Percentiles rank a stretch among this genome's conserved stretches.
phyloP scores from a whole-genome alignment of 2,329 filamentous ascomycete genomes.

The Colletotrichum theobromicola region DNA sequence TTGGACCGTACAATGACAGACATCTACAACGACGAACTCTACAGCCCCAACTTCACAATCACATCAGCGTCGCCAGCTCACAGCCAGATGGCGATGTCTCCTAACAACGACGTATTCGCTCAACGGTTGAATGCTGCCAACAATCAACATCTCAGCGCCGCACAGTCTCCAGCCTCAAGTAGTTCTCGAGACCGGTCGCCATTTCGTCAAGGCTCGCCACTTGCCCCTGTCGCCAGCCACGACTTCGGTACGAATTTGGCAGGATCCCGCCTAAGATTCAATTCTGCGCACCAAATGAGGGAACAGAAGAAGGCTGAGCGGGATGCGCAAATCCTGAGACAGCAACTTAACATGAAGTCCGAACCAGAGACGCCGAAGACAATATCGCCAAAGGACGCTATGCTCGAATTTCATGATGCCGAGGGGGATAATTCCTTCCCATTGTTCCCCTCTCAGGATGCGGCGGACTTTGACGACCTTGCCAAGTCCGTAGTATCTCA shows the following conservation, averaged over 20 bases:
- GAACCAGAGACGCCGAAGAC: slow-evolving; percentile 71
- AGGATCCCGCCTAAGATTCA: slow-evolving; percentile 37
- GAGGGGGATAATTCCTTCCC: slow-evolving; percentile 75
- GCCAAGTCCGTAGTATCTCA: slow-evolving; percentile 25
- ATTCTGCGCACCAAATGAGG: slow-evolving; percentile 63
- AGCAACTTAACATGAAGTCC: slow-evolving; percentile 44
- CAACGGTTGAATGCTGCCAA: slow-evolving; percentile 82
- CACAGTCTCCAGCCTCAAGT: slow-evolving; percentile 52
- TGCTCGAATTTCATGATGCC: slow-evolving; percentile 81
- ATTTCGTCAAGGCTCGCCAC: slow-evolving; percentile 75
- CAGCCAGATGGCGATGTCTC: slow-evolving; percentile 52
- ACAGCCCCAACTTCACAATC: slow-evolving; percentile 71
- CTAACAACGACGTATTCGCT: slow-evolving; percentile 68
- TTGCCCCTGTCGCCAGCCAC: slow-evolving; percentile 51
- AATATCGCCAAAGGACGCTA: slow-evolving; percentile 91
- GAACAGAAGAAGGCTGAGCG: slow-evolving; percentile 67
- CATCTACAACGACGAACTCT: slow-evolving; percentile 83
- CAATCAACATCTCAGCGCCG: slow-evolving; percentile 69
- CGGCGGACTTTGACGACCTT: slow-evolving; percentile 47
- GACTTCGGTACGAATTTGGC: slow-evolving; percentile 43
- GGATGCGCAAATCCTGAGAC: slow-evolving; percentile 53
- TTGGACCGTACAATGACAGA: slow-evolving; percentile 87
- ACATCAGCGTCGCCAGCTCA: slow-evolving; percentile 56
- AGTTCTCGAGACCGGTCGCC: slow-evolving; percentile 75
- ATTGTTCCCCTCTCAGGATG: slow-evolving; percentile 71